These are phyloP conservation scores for Aspergillus sp. DNA, from an alignment of 2,329 filamentous ascomycete species.

Conservation along the genomic window DNA sequence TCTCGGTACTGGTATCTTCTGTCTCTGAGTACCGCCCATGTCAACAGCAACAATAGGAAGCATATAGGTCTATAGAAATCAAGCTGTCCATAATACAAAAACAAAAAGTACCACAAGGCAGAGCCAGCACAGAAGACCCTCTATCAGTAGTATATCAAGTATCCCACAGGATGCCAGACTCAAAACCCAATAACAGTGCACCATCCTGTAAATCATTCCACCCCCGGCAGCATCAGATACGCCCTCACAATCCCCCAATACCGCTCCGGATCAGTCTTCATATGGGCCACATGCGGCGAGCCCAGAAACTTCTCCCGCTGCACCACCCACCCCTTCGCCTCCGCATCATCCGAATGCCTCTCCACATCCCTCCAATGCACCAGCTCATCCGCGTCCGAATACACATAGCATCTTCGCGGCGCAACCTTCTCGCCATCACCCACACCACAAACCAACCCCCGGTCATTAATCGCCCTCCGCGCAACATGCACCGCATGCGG, in stretches of 20 bases:
- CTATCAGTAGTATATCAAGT: too few relatives aligned
- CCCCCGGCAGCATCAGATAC: conserved; percentile 15
- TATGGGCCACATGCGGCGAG: conserved; percentile 40
- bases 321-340: conserved; percentile 31
- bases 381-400: conserved; percentile 39
- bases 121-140: too few relatives aligned
- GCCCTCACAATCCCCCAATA: conserved; percentile 38
- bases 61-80: too few relatives aligned
- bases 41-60: too few relatives aligned
- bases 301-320: conserved; percentile 35
- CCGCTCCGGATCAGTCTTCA: conserved; percentile 34
- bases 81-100: too few relatives aligned
- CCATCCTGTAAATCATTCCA: not conserved
- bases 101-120: too few relatives aligned
- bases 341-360: conserved; percentile 33
- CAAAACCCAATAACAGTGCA: too few relatives aligned
- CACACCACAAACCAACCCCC: conserved; percentile 14
- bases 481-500: conserved; percentile 26
- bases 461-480: conserved; percentile 31
- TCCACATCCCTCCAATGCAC: conserved; percentile 36
- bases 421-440: conserved; percentile 11
- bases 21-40: too few relatives aligned
- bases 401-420: conserved; percentile 33
- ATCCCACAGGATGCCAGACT: too few relatives aligned
- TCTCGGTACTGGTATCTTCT: too few relatives aligned